Percentiles rank a stretch among this genome's conserved stretches.
phyloP scores from a whole-genome alignment of 306 rosid species.

The Coriaria nepalensis region DNA sequence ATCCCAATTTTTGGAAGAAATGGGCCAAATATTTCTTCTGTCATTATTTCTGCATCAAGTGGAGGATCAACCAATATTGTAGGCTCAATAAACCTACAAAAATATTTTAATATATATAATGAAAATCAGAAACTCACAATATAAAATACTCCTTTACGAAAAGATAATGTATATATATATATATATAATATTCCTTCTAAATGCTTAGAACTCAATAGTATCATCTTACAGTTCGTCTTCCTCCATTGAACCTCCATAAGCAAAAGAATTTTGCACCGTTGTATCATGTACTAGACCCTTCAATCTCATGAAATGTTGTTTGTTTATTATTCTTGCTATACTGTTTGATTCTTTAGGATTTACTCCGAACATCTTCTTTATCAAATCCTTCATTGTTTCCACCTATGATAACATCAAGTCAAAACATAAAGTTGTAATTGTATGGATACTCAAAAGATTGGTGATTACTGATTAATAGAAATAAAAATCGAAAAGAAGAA shows the following conservation, averaged over 20 bases:
- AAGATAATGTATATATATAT: too few species aligned
- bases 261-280: constrained; percentile 29
- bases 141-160: too few species aligned
- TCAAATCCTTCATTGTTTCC: constrained; percentile 27
- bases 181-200: too few species aligned
- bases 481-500: neutral
- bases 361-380: constrained; percentile 44
- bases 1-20: constrained; percentile 65
- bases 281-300: constrained; percentile 33
- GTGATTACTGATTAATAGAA: too few species aligned
- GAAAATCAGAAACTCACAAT: too few species aligned
- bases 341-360: constrained; percentile 26
- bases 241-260: constrained; percentile 52
- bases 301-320: constrained; percentile 35
- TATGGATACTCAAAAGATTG: neutral
- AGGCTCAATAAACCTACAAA: constrained; percentile 66
- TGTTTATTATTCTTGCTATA: constrained; percentile 45
- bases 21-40: constrained; percentile 74
- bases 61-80: constrained; percentile 72
- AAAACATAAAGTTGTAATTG: neutral
- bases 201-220: too few species aligned
- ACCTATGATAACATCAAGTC: constrained; percentile 22
- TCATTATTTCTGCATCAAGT: constrained; percentile 42
- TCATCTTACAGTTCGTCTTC: constrained; percentile 41
- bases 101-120: neutral